Conservation (phyloP, 1,284 basidiomycete genomes). For the Papiliotrema laurentii region DNA sequence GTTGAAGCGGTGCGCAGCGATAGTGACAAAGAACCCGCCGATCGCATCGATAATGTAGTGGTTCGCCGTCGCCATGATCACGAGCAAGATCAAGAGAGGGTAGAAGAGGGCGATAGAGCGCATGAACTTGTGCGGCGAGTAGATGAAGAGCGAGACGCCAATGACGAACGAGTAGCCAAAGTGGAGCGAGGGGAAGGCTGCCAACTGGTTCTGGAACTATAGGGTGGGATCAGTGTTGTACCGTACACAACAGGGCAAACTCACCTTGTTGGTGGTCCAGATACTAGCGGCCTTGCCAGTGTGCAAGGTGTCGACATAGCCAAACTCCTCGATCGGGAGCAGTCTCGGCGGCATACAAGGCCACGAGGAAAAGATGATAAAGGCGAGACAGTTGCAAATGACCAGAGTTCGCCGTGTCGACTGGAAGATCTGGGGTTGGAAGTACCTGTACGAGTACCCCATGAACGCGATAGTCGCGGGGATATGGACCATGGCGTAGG, state of each 20-base stretch:
- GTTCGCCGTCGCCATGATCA: slow-evolving; percentile 47
- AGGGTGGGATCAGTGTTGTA: neutral
- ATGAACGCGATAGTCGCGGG: slow-evolving; percentile 46
- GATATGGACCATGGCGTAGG: slow-evolving; percentile 47
- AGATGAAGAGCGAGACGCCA: slow-evolving; percentile 36
- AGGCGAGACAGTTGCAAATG: slow-evolving; percentile 43
- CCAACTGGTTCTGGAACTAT: slow-evolving; percentile 40
- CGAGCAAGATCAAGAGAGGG: slow-evolving; percentile 40
- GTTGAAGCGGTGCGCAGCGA: slow-evolving; percentile 40
- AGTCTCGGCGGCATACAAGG: slow-evolving; percentile 47
- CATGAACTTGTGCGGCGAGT: slow-evolving; percentile 32
- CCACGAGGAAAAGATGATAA: slow-evolving; percentile 46
- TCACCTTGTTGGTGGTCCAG: slow-evolving; percentile 37
- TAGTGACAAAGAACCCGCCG: slow-evolving; percentile 40
- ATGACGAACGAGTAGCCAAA: slow-evolving; percentile 40
- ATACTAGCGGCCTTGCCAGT: slow-evolving; percentile 33
- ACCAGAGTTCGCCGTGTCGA: slow-evolving; percentile 41
- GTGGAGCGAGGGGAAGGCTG: slow-evolving; percentile 35
- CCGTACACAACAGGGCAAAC: neutral
- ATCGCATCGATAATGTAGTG: slow-evolving; percentile 46
- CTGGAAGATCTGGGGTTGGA: slow-evolving; percentile 35
- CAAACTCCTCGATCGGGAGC: slow-evolving; percentile 31
- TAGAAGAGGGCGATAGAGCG: slow-evolving; percentile 25
- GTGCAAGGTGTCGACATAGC: slow-evolving; percentile 38
- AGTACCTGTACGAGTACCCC: slow-evolving; percentile 37